A percentile compares a stretch with the other conserved stretches of the same genome.
Evolutionary conservation across 352 stramenopile genomes (phyloP).

Genomic region (Globisporangium ultimum): DNA sequence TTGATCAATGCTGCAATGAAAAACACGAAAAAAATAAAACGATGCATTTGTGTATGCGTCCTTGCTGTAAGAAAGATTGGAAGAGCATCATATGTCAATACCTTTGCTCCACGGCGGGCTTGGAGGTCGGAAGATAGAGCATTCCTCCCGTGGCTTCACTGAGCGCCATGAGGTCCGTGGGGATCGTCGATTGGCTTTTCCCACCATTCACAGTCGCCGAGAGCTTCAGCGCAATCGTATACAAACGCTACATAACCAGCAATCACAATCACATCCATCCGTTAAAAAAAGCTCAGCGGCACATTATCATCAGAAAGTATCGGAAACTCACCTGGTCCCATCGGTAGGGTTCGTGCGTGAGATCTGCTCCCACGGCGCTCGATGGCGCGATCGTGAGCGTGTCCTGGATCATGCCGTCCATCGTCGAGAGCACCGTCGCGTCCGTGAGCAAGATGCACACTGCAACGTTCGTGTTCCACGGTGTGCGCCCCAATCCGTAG

Average conservation of each 20-base stretch:
- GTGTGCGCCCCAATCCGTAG: conserved; percentile 70
- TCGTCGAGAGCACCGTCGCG: conserved; percentile 60
- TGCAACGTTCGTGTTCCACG: conserved; percentile 84
- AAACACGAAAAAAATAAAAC: background rate
- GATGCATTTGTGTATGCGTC: background rate
- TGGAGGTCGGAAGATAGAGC: conserved; percentile 81
- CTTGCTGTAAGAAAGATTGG: too few relatives aligned
- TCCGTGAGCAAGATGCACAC: conserved; percentile 83
- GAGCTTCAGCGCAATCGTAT: conserved; percentile 80
- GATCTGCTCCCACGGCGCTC: conserved; percentile 59
- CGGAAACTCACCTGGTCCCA: conserved; percentile 63
- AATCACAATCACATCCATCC: background rate
- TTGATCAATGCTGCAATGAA: conserved; percentile 67
- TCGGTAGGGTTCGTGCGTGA: conserved; percentile 81
- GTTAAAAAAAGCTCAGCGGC: background rate
- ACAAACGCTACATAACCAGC: conserved; percentile 38
- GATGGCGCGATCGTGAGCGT: conserved; percentile 71
- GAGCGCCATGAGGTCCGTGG: conserved; percentile 81
- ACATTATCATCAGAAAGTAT: background rate
- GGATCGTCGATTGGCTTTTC: conserved; percentile 43
- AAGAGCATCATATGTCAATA: background rate
- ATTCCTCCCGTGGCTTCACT: conserved; percentile 82
- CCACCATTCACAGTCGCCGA: conserved; percentile 51
- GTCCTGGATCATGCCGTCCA: conserved; percentile 72
- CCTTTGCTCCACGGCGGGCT: conserved; percentile 63